A percentile compares a stretch with the other conserved stretches of the same genome.
Evolutionary conservation across 2,329 filamentous ascomycete species (phyloP).

Genomic region (Chaetomium olivaceum): DNA sequence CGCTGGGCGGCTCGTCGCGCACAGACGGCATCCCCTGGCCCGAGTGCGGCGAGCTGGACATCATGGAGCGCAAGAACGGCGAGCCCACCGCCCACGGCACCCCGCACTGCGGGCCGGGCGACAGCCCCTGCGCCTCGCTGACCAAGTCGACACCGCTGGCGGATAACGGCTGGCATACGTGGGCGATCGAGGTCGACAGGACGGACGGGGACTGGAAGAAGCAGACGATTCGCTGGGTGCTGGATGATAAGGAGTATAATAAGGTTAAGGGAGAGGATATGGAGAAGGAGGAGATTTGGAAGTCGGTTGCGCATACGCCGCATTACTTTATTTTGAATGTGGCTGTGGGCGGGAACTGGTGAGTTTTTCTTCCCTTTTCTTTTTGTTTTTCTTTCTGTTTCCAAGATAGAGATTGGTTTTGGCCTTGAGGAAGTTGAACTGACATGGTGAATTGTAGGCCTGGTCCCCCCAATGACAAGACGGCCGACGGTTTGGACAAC

Average conservation of each 20-base stretch:
- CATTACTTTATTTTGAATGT: conserved; percentile 33
- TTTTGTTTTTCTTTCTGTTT: too few species aligned
- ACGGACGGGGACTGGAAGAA: conserved; percentile 44
- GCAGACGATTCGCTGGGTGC: conserved; percentile 47
- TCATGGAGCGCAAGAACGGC: conserved; percentile 51
- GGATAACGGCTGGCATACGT: conserved; percentile 49
- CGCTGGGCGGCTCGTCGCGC: conserved; percentile 49
- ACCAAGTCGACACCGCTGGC: conserved; percentile 36
- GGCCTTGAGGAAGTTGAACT: not conserved
- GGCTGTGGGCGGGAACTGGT: conserved; percentile 36
- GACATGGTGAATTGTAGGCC: conserved; percentile 23
- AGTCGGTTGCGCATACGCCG: conserved; percentile 46
- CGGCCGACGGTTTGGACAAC: conserved; percentile 29
- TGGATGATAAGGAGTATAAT: conserved; percentile 7
- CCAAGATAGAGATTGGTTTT: not conserved
- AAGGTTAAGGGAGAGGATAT: conserved; percentile 43
- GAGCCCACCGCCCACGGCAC: conserved; percentile 47
- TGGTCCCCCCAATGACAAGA: conserved; percentile 31
- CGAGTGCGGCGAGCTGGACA: conserved; percentile 51
- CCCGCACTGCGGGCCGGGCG: conserved; percentile 16
- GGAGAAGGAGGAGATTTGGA: conserved; percentile 48
- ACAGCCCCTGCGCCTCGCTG: not conserved
- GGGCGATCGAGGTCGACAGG: conserved; percentile 50
- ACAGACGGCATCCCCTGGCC: conserved; percentile 51
- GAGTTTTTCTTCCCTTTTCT: conserved; percentile 7